These are phyloP conservation scores for Trichoderma arundinaceum DNA, from an alignment of 2,329 filamentous ascomycete genomes.

Conservation along the genomic window DNA sequence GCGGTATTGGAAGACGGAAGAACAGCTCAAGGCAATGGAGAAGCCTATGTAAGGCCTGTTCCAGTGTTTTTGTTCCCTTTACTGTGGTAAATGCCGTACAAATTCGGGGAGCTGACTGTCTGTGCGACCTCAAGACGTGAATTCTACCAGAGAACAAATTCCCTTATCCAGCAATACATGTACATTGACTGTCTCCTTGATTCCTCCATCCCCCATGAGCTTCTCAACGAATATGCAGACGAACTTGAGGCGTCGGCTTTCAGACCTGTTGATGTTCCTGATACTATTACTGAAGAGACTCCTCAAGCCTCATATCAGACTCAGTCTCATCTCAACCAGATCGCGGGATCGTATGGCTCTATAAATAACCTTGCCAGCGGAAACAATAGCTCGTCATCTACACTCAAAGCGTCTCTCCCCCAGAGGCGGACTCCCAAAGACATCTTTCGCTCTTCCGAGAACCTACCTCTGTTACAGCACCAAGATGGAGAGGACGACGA, in stretches of 20 bases:
- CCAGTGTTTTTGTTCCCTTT: background rate
- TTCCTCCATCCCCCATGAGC: slow-evolving; percentile 87
- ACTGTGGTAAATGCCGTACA: background rate
- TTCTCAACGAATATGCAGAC: slow-evolving; percentile 84
- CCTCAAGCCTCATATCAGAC: slow-evolving; percentile 40
- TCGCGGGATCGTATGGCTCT: slow-evolving; percentile 41
- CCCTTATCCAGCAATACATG: slow-evolving; percentile 86
- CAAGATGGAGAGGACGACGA: slow-evolving; percentile 49
- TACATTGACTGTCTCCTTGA: slow-evolving; percentile 92
- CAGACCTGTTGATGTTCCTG: slow-evolving; percentile 65
- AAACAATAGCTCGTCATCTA: slow-evolving; percentile 40
- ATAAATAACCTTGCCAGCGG: slow-evolving; percentile 37
- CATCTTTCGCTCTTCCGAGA: slow-evolving; percentile 78
- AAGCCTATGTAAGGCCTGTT: slow-evolving; percentile 64
- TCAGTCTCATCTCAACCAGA: slow-evolving; percentile 34
- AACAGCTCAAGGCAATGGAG: slow-evolving; percentile 72
- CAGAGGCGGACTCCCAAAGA: slow-evolving; percentile 83
- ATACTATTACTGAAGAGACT: slow-evolving; percentile 76
- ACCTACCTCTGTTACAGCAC: slow-evolving; percentile 65
- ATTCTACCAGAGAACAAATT: slow-evolving; percentile 91
- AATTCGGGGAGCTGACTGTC: slow-evolving; percentile 1
- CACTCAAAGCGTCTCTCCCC: slow-evolving; percentile 46
- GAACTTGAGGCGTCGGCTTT: slow-evolving; percentile 62
- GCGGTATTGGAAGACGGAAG: slow-evolving; percentile 81
- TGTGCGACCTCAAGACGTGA: slow-evolving; percentile 57